Base-by-base conservation (phyloP, 768 basidiomycete genomes). In the Serendipita sp. region DNA sequence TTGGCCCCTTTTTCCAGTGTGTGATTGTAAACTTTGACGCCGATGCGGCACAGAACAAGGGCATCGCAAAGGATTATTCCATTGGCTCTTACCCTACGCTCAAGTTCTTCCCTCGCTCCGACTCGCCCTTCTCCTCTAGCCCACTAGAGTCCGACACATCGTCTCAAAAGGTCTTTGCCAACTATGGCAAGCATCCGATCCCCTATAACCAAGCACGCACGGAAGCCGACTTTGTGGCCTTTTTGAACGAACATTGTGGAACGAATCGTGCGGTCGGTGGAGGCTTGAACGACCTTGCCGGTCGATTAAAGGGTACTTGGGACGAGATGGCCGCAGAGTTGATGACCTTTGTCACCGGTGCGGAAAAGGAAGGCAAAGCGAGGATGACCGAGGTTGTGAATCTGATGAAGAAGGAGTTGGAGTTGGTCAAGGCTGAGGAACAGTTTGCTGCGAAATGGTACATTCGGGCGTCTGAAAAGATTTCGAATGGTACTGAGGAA, bases 1-100 rank as follows among this genome's bases (percentile, higher is more conserved):
- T 18, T 52, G 33, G 37, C n/a, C n/a, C n/a, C 10, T 29, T 45
- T 64, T 3, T 31, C 37, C 66, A 92, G 90, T 93, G 91, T 71
- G 74, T 95, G 64, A 82, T 99, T 64, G 93, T 91, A 33, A 91
- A 95, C 73, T 75, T 97, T 66, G 85, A 98, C 74, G 92, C 87
- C 27, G 92, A 98, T 72, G 87, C 88, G 43, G 79, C 83, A 66
- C 78, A 78, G 72, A 95, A 96, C 79, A 80, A 80, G 68, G 81
- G 79, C 23, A 74, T 96, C 62, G 83, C 86, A 8, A 67, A 72
- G 43, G 81, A 83, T 71, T 93, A 93, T 70, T 87, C 78, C 3
- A 81, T 99, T 64, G 70, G 73, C 18, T 82, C 85, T 65, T 99
- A 84, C 83, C 96, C 96, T 0, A 98, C 94, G 18, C 83, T 99